Evolutionary conservation across 1,284 basidiomycete genomes (phyloP).

Genomic region (Coriolopsis trogii): DNA sequence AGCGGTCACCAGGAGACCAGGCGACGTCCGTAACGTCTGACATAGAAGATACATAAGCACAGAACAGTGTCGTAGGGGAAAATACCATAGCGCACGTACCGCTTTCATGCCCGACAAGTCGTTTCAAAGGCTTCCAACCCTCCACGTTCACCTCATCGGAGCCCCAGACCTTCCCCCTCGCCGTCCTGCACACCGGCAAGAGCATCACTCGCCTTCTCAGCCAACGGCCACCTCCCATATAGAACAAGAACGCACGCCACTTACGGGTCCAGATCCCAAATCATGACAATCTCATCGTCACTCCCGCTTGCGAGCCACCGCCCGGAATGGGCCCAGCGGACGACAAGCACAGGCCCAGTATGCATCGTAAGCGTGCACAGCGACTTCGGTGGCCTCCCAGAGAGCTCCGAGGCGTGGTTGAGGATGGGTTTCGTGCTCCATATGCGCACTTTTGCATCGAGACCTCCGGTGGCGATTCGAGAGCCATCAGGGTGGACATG

Average conservation of each 20-base stretch:
- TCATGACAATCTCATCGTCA: conserved; percentile 94
- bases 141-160: conserved; percentile 95
- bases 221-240: neutral
- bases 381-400: conserved; percentile 81
- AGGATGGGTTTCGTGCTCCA: conserved; percentile 97
- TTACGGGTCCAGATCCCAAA: conserved; percentile 97
- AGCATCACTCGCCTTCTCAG: neutral
- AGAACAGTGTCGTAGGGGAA: neutral
- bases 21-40: conserved; percentile 94
- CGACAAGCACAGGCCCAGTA: conserved; percentile 90
- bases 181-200: conserved; percentile 50
- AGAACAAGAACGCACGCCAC: conserved; percentile 34
- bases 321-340: conserved; percentile 96
- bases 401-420: conserved; percentile 69
- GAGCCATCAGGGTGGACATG: conserved; percentile 96
- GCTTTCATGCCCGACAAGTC: conserved; percentile 92
- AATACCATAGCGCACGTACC: conserved; percentile 48
- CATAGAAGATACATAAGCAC: neutral
- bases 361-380: conserved; percentile 94
- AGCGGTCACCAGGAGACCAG: conserved; percentile 92
- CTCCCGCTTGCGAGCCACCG: conserved; percentile 95
- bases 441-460: conserved; percentile 95
- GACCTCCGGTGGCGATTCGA: conserved; percentile 92
- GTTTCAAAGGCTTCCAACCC: conserved; percentile 93
- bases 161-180: conserved; percentile 88